A percentile compares a stretch with the other conserved stretches of the same genome.
Evolutionary conservation across 1,139 yeast genomes (phyloP).

Genomic region (Saccharomyces hybrid): DNA sequence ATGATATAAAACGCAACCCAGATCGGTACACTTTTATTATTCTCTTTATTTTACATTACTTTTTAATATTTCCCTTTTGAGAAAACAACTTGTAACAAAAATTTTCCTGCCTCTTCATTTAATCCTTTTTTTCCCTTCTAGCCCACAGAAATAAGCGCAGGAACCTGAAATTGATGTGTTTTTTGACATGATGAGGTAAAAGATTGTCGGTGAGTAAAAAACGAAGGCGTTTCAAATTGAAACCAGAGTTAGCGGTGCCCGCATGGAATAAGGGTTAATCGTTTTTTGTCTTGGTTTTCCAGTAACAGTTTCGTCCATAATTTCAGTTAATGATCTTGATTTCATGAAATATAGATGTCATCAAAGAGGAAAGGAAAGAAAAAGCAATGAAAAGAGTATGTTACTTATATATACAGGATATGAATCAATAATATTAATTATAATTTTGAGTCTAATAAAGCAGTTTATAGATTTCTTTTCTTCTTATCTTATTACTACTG

Average conservation of each 20-base stretch:
- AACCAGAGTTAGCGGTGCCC: background rate
- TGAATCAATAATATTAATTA: conserved; percentile 1
- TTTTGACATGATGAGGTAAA: background rate
- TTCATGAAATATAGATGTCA: background rate
- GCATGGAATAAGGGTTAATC: background rate
- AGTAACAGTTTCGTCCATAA: background rate
- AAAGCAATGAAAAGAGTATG: background rate
- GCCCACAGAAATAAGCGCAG: background rate
- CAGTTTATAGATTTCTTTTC: background rate
- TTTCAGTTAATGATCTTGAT: background rate
- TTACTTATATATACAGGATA: background rate
- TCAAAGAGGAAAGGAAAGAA: background rate
- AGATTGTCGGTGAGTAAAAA: background rate
- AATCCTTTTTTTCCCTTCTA: background rate
- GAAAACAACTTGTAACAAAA: conserved; percentile 4
- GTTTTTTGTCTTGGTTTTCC: background rate
- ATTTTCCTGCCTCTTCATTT: conserved; percentile 1
- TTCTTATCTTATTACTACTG: background rate
- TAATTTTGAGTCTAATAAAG: conserved; percentile 1
- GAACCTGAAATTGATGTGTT: background rate
- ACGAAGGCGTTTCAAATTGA: background rate
- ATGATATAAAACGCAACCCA: conserved; percentile 43
- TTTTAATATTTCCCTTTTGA: background rate
- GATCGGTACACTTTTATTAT: conserved; percentile 35
- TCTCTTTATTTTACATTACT: background rate